These are phyloP conservation scores for Paratinospora sagittata DNA, from an alignment of 164 flowering plant species.

Conservation along the genomic window DNA sequence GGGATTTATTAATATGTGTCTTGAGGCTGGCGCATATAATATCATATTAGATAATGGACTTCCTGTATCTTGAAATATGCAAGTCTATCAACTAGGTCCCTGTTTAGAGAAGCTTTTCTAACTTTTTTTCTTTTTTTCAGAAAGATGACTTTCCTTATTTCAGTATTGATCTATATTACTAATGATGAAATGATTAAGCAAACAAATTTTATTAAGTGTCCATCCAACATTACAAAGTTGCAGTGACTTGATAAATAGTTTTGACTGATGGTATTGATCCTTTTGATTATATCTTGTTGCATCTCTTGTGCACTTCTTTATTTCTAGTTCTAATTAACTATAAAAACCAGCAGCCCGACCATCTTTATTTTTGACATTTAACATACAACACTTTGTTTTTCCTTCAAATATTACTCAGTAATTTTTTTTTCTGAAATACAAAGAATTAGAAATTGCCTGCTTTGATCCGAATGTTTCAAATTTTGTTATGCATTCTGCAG, in stretches of 20 bases:
- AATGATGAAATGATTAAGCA: neutral
- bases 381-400: neutral
- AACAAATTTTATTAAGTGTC: neutral
- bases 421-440: neutral
- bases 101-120: neutral
- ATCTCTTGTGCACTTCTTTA: neutral
- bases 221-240: neutral
- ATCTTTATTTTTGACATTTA: neutral
- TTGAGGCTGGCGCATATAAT: neutral
- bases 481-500: conserved; percentile 38
- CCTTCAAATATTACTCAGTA: neutral
- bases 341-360: no score
- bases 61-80: no score
- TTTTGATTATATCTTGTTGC: neutral
- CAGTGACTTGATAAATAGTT: neutral
- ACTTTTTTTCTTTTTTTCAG: no score
- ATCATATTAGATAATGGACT: no score
- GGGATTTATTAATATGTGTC: neutral
- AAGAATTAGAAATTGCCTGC: neutral
- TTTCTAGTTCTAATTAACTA: neutral
- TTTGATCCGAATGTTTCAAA: neutral
- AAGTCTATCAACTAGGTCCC: neutral
- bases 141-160: neutral
- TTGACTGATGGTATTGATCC: neutral
- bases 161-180: neutral